Evolutionary conservation across 2,329 filamentous ascomycete species (phyloP), one percentile per base, ranked within the genome.

Genomic region (Rhytidhysteron rufulum): DNA sequence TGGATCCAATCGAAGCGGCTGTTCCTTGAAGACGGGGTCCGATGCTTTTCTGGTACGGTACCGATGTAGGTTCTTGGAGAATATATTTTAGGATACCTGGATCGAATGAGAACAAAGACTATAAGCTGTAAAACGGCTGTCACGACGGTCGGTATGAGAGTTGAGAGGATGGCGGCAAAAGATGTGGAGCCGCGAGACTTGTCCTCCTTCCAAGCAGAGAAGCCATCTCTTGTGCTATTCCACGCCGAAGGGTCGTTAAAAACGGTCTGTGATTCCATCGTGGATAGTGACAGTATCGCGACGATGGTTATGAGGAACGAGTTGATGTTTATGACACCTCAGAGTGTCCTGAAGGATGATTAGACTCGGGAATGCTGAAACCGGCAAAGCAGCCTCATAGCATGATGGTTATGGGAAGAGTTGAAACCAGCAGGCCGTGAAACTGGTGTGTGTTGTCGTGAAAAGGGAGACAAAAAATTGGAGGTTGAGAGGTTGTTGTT

Each of bases 11-110:
- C 56, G 43, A 57, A 59, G 41, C 55, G 59, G 11, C 57, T 60
- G 3, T 48, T 52, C 27, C 50, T 59, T 24, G 53, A 36, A 34
- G 54, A 59, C 48, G 70, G 70, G 11, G 69, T 67, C 19, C 66
- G 66, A 44, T 69, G 58, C 53, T 66, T 60, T 29, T 63, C 54
- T 31, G 61, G 60, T 13, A 74, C 54, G 7, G 63, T 70, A n/a
- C 65, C 64, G 16, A 74, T 55, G 43, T 66, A 72, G 1, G 70
- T 71, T 41, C 70, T 56, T 4, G 70, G 69, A 27, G 59, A 59
- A 49, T 72, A 73, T 37, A 69, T 65, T 30, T 69, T 66, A 16
- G 65, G 68, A 44, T 69, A 72, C 34, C 55, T 58, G 24, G 58
- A 60, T 27, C 71, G 57, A 39, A 73, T 60, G 13, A 68, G 21